phyloP scores from a whole-genome alignment of 352 stramenopile species.

The Sclerospora graminicola region DNA sequence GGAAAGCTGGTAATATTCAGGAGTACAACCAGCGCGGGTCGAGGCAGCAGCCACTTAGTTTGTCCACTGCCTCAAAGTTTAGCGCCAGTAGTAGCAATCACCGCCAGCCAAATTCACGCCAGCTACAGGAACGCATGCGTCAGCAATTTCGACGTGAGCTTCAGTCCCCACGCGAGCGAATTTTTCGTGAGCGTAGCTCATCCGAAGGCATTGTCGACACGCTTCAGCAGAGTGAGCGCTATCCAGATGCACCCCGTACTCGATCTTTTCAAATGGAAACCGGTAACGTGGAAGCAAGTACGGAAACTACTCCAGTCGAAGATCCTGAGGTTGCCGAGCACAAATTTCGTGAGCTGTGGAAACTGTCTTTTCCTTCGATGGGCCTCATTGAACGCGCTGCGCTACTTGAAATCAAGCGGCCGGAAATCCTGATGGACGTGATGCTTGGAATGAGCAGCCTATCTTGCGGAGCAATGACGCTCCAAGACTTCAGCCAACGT shows the following conservation, averaged over 20 bases:
- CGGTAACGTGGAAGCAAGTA: slow-evolving; percentile 13
- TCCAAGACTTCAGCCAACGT: slow-evolving; percentile 41
- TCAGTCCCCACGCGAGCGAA: slow-evolving; percentile 24
- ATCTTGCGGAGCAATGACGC: slow-evolving; percentile 48
- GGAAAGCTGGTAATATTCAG: slow-evolving; percentile 70
- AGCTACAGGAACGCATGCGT: slow-evolving; percentile 20
- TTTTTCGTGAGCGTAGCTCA: slow-evolving; percentile 41
- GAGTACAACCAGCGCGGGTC: slow-evolving; percentile 22
- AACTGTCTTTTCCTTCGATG: slow-evolving; percentile 67
- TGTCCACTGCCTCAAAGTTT: slow-evolving; percentile 3
- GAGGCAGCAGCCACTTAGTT: slow-evolving; percentile 17
- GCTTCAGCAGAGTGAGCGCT: slow-evolving; percentile 19
- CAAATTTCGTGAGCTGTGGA: slow-evolving; percentile 71
- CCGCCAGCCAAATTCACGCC: slow-evolving; percentile 7
- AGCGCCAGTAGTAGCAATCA: slow-evolving; percentile 9
- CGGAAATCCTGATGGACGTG: slow-evolving; percentile 56
- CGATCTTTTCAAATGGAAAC: slow-evolving; percentile 45
- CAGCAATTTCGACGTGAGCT: slow-evolving; percentile 19
- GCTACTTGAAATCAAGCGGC: slow-evolving; percentile 52
- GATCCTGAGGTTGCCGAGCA: slow-evolving; percentile 21
- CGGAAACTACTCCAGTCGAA: slow-evolving; percentile 5
- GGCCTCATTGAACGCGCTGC: slow-evolving; percentile 44
- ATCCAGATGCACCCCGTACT: slow-evolving; percentile 27
- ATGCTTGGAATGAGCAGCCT: slow-evolving; percentile 77
- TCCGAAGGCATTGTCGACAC: slow-evolving; percentile 40